Base-by-base conservation (phyloP, 768 basidiomycete genomes). In the Mycena maculata region DNA sequence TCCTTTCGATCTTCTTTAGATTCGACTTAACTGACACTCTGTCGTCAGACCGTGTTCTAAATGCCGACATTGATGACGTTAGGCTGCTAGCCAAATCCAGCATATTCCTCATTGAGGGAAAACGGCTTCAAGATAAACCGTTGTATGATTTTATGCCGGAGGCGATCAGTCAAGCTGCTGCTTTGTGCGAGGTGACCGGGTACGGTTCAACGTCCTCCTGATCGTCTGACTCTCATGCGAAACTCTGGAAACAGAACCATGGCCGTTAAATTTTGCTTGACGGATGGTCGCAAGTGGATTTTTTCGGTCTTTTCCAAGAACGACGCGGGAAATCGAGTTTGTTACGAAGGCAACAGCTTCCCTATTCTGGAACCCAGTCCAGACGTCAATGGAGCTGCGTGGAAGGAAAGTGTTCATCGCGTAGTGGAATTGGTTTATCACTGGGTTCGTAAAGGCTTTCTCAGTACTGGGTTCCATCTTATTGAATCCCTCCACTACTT, bases 101-200 rank as follows among this genome's bases (percentile, higher is more conserved):
- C 13, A 49, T 49, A 23, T 49, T 49, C 25, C 47, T 49, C 47
- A 49, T 8, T 22, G 8, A 49, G 25, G 47, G 47, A 28, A 49
- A 28, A 23, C 47, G 27, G 23, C 8, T 23, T 49, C 23, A 49
- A 49, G 47, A 49, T 28, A 27, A 49, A 49, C 13, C 47, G 27
- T 16, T 49, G 27, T 28, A 28, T 27, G n/a, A 49, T 49, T 49
- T 49, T 28, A 49, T 49, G 47, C 47, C 47, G 4, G 15, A 49
- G 47, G 47, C 47, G 27, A 49, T 49, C 22, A 49, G 23, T 22
- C 47, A 49, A 16, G 23, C 47, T 49, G 47, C 47, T 23, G 47
- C 47, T 49, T 49, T 49, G 25, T 49, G 47, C 47, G 47, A 49
- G 22, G 47, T 49, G 22, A 49, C 47, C 27, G 47, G 47, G 47